Percentiles rank a stretch among this genome's conserved stretches.
Conservation (phyloP, 208 protist genomes). For the Trypanosoma grayi region DNA sequence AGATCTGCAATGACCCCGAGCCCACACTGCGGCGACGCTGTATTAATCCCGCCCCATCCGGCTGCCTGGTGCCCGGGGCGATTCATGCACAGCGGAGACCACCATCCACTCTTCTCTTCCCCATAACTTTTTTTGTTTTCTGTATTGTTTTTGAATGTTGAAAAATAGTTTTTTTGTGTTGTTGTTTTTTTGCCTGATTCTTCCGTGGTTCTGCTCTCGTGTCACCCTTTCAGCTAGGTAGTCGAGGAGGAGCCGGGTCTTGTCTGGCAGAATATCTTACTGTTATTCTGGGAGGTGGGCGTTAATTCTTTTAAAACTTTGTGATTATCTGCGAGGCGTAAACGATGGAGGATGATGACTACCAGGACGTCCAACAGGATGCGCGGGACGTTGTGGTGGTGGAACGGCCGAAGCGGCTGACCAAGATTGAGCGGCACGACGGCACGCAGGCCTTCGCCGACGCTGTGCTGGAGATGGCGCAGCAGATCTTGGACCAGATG, state of each 20-base stretch:
- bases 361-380: constrained; percentile 41
- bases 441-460: constrained; percentile 48
- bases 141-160: constrained; percentile 8
- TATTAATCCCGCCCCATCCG: constrained; percentile 28
- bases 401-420: constrained; percentile 35
- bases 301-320: neutral
- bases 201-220: no score
- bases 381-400: constrained; percentile 13
- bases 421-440: constrained; percentile 57
- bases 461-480: constrained; percentile 65
- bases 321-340: neutral
- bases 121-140: neutral
- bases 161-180: no score
- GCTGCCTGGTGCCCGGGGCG: constrained; percentile 20
- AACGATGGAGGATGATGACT: constrained; percentile 57
- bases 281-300: no score
- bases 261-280: no score
- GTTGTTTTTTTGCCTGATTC: neutral
- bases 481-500: constrained; percentile 51
- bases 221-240: no score
- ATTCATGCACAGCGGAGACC: constrained; percentile 31
- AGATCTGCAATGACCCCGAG: constrained; percentile 73
- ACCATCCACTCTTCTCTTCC: neutral
- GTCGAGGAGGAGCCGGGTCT: no score
- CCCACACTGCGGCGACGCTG: constrained; percentile 14